These are phyloP conservation scores for Schizochytrium sp. DNA, from an alignment of 108 stramenopile genomes.

Conservation along the genomic window DNA sequence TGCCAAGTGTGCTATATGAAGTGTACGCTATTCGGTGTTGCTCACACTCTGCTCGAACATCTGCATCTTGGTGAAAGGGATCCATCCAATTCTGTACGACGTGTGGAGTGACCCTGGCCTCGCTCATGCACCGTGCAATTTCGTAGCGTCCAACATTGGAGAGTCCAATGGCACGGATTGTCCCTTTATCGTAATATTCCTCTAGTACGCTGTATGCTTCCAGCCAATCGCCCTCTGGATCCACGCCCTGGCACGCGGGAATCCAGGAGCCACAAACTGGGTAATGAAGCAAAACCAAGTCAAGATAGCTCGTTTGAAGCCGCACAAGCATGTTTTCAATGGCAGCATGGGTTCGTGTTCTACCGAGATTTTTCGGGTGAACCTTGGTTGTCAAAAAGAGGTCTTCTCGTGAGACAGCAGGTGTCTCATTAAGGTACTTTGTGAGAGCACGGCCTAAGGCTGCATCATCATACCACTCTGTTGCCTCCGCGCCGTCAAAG, in stretches of 20 bases:
- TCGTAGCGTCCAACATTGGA: slow-evolving; percentile 65
- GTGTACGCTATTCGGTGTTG: slow-evolving; percentile 68
- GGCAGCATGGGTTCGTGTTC: not conserved
- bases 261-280: slow-evolving; percentile 68
- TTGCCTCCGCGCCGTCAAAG: slow-evolving; percentile 74
- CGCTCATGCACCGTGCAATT: slow-evolving; percentile 52
- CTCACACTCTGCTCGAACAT: slow-evolving; percentile 63
- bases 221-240: slow-evolving; percentile 63
- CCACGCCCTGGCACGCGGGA: slow-evolving; percentile 63
- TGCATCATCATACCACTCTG: slow-evolving; percentile 73
- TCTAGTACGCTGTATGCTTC: slow-evolving; percentile 69
- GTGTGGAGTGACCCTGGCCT: slow-evolving; percentile 59
- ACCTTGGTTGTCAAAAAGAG: slow-evolving; percentile 70
- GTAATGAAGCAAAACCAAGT: slow-evolving; percentile 71
- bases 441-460: slow-evolving; percentile 66
- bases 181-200: slow-evolving; percentile 58
- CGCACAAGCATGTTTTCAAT: slow-evolving; percentile 44
- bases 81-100: slow-evolving; percentile 76
- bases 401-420: slow-evolving; percentile 44
- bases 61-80: slow-evolving; percentile 70
- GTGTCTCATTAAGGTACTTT: not conserved
- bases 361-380: slow-evolving; percentile 68
- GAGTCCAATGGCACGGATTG: slow-evolving; percentile 67
- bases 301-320: slow-evolving; percentile 63
- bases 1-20: slow-evolving; percentile 71